Conservation (phyloP, 176 grass and related monocot genomes). For the Carex myosuroides region DNA sequence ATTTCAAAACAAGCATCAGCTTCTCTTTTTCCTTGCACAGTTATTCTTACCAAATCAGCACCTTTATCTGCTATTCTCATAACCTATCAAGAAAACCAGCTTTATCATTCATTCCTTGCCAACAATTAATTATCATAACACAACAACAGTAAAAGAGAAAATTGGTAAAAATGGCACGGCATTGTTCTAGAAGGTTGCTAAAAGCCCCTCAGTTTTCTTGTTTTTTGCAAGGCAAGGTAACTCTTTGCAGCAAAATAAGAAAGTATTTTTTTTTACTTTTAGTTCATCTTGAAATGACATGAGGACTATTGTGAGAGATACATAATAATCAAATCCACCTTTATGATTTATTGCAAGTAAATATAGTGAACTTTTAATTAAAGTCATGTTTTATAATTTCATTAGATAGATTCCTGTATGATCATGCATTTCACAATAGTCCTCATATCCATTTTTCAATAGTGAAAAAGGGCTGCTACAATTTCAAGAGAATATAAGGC, state of each 20-base stretch:
- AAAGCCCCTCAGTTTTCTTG: background rate
- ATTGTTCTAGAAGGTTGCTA: background rate
- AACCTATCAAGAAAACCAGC: conserved; percentile 33
- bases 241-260: background rate
- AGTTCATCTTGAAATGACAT: background rate
- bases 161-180: background rate
- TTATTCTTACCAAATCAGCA: conserved; percentile 94
- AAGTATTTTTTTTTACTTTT: background rate
- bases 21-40: conserved; percentile 95
- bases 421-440: too few relatives aligned
- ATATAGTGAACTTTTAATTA: background rate
- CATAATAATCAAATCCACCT: background rate
- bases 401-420: background rate
- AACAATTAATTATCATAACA: background rate
- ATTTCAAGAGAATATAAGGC: background rate
- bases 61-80: conserved; percentile 99
- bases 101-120: background rate
- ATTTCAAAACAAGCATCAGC: conserved; percentile 97
- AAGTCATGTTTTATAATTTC: background rate
- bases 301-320: background rate
- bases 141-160: background rate
- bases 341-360: background rate
- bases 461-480: background rate
- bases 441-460: background rate
- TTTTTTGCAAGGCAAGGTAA: background rate